Base-by-base conservation (phyloP, 805 yeast species). In the Metschnikowia koreensis region DNA sequence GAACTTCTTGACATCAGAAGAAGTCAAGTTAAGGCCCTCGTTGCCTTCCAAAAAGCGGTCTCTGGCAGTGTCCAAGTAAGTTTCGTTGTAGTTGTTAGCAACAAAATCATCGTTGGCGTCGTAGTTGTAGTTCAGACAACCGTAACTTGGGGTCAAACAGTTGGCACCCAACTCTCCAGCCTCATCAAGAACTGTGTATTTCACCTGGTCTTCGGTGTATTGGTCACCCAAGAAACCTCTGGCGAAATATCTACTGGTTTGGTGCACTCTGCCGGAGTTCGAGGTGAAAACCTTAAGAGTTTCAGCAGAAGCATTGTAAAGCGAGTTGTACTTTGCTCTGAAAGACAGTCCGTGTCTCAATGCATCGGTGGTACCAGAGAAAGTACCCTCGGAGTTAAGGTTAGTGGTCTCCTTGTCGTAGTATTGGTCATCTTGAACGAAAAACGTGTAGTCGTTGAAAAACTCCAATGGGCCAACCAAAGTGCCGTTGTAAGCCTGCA, bases 211-310 rank as follows among this genome's bases (percentile, higher is more conserved):
- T 13, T 73, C 64, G 17, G 48, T 31, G 60, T 69, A 74, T 50
- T 72, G 68, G 46, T 70, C 70, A 8, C 79, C 78, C 56, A 81
- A 71, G 66, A 85, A 84, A 0, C 88, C 89, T 56, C 77, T 68
- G 10, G 84, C 81, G 61, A 84, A 84, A 58, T 71, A 68, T 22
- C 71, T 64, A 7, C 87, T 80, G 38, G 86, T 78, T 51, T 77
- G 81, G 51, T 76, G 74, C 29, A 81, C 80, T 55, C 89, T 74
- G 53, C 77, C 74, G 41, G 79, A 76, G 44, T 79, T 79, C 11
- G 84, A 76, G 6, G 82, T 63, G 61, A 82, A 85, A 33, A 85
- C 69, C 5, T 81, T 82, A 36, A 82, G 63, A 6, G 60, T 52
- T 2, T 67, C 56, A 0, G 45, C 31, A 13, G 48, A 62, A 2